These are phyloP conservation scores for Pythium brachiatum DNA, from an alignment of 352 stramenopile species.

Conservation along the genomic window DNA sequence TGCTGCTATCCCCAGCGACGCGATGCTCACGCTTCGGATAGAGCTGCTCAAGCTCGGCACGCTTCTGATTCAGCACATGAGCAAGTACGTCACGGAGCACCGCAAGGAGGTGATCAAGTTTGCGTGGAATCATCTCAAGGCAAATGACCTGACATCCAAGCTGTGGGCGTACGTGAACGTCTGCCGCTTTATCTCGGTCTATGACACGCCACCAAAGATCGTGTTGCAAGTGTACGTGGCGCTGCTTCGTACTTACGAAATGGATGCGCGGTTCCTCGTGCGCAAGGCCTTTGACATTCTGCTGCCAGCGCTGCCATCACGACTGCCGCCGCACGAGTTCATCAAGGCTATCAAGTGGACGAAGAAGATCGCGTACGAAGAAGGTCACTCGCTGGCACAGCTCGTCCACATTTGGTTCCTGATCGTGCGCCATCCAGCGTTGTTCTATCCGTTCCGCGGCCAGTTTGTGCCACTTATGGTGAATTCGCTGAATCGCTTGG, in stretches of 20 bases:
- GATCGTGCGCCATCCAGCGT: slow-evolving; percentile 91
- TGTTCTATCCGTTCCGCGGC: slow-evolving; percentile 92
- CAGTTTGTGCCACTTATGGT: slow-evolving; percentile 97
- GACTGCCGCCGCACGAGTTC: slow-evolving; percentile 91
- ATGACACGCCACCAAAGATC: slow-evolving; percentile 96
- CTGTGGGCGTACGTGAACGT: slow-evolving; percentile 98
- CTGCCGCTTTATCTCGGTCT: slow-evolving; percentile 95
- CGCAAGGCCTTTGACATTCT: slow-evolving; percentile 95
- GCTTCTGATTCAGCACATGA: slow-evolving; percentile 95
- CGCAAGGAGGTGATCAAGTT: slow-evolving; percentile 99
- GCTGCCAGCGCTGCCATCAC: slow-evolving; percentile 88
- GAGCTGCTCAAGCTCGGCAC: slow-evolving; percentile 94
- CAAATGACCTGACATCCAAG: slow-evolving; percentile 93
- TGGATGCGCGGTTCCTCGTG: slow-evolving; percentile 94
- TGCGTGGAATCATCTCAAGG: slow-evolving; percentile 96
- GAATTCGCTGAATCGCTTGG: slow-evolving; percentile 94
- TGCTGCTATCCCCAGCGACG: slow-evolving; percentile 33
- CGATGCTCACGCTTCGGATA: slow-evolving; percentile 82
- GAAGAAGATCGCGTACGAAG: slow-evolving; percentile 97
- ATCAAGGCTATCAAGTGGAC: slow-evolving; percentile 97
- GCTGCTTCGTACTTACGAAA: slow-evolving; percentile 93
- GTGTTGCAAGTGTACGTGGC: slow-evolving; percentile 96
- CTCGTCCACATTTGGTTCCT: slow-evolving; percentile 98
- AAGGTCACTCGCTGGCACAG: slow-evolving; percentile 93
- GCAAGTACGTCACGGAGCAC: slow-evolving; percentile 90